Conservation (phyloP, 192 early-diverging fungal genomes). For the Allomyces macrogynus region DNA sequence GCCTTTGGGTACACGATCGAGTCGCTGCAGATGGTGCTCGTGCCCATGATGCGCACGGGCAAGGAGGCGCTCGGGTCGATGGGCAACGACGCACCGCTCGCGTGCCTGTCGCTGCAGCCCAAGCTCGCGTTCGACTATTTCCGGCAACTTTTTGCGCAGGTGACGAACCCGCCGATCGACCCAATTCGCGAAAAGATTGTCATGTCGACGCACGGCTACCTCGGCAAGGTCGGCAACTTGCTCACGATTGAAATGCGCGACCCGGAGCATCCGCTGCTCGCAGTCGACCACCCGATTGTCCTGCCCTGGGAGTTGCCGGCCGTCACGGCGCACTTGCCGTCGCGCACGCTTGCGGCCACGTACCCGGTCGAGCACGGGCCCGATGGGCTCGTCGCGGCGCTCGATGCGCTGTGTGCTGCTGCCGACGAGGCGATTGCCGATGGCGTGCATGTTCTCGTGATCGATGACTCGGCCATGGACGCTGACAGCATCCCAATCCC, state of each 20-base stretch:
- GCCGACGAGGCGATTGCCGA: conserved; percentile 59
- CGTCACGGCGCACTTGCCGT: conserved; percentile 55
- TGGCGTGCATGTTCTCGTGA: conserved; percentile 59
- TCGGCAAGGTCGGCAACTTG: conserved; percentile 86
- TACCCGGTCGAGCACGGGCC: conserved; percentile 53
- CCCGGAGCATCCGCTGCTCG: conserved; percentile 28
- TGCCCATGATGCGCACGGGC: conserved; percentile 74
- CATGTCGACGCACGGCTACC: conserved; percentile 87
- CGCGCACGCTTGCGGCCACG: conserved; percentile 68
- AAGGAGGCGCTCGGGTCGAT: conserved; percentile 97
- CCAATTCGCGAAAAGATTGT: conserved; percentile 96
- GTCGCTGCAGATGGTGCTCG: conserved; percentile 69
- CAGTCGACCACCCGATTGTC: not conserved
- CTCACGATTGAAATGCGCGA: conserved; percentile 42
- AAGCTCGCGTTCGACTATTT: conserved; percentile 93
- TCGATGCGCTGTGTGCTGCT: conserved; percentile 77
- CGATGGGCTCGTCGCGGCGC: conserved; percentile 48
- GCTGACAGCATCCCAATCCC: conserved; percentile 58
- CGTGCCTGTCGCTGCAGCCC: conserved; percentile 71
- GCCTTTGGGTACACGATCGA: conserved; percentile 86
- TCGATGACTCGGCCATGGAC: conserved; percentile 51
- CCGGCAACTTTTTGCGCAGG: conserved; percentile 92
- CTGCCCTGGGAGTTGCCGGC: conserved; percentile 41
- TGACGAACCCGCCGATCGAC: conserved; percentile 96
- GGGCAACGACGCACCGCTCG: conserved; percentile 91